Evolutionary conservation across 768 basidiomycete species (phyloP).

Genomic region (Mycena latifolia): DNA sequence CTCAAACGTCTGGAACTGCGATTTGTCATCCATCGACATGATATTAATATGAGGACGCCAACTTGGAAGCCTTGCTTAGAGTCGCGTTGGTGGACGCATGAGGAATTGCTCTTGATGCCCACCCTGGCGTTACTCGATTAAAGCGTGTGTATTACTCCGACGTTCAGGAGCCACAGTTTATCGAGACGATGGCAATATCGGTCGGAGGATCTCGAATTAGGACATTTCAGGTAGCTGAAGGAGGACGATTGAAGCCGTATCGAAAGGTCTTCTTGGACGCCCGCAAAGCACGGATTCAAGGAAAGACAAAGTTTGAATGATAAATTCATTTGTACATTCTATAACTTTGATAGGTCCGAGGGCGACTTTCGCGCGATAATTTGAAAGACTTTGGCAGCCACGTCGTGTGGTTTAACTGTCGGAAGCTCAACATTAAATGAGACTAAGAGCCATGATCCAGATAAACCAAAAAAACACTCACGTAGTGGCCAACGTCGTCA

Average conservation of each 20-base stretch:
- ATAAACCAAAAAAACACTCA: background rate
- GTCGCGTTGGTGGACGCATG: constrained; percentile 2
- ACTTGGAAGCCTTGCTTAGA: background rate
- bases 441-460: background rate
- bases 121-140: background rate
- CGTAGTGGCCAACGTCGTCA: constrained; percentile 19
- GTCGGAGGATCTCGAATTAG: background rate
- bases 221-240: background rate
- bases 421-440: background rate
- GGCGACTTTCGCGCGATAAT: constrained; percentile 12
- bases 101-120: background rate
- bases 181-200: background rate
- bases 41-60: background rate
- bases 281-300: too few relatives aligned
- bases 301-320: too few relatives aligned
- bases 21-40: too few relatives aligned
- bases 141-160: background rate
- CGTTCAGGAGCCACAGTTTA: background rate
- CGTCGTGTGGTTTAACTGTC: constrained; percentile 5
- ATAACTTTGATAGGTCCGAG: constrained; percentile 1
- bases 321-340: background rate
- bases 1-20: too few relatives aligned
- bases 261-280: too few relatives aligned
- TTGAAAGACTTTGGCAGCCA: constrained; percentile 6
- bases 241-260: background rate